Evolutionary conservation across 2,329 filamentous ascomycete genomes (phyloP), one percentile per base, ranked within the genome.

Genomic region (Diatrype stigma): DNA sequence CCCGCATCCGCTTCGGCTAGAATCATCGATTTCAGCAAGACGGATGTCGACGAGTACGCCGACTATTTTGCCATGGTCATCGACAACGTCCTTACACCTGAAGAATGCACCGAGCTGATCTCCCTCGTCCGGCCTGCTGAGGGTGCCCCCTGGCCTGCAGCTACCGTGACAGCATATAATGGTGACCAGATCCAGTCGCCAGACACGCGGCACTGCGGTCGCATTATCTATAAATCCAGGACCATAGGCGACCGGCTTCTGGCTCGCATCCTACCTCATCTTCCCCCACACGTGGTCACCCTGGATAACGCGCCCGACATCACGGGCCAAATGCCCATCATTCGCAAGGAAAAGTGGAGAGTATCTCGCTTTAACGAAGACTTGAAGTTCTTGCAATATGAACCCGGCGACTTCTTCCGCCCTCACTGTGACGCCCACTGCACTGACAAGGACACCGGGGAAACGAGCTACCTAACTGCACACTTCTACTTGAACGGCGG

Each of bases 351-450:
- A 45, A 54, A 50, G 30, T 57, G 53, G 56, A 38, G 37, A n/a
- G 46, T 57, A 21, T 44, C 42, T 19, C 50, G 51, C 12, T 37
- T 57, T 3, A 51, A 45, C 11, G 42, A 57, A 11, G 48, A 51
- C n/a, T n/a, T 57, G 30, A 50, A 47, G n/a, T 56, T 59, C 38
- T 32, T 59, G 28, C 51, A 48, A 17, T 59, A 59, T 46, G 47
- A 51, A 3, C 48, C 55, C 3, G 48, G 53, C 1, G 48, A 57
- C 22, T 59, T 51, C 21, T 59, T 56, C 47, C 42, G 35, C 21
- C 53, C 55, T 4, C 56, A 57, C 16, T 53, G 49, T 22, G 56
- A 59, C 40, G 51, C 45, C 0, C 51, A 54, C 12, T 54, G 42
- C 16, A 32, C 26, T 3, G 42, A 50, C 19, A 28, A 48, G 16